A percentile compares a stretch with the other conserved stretches of the same genome.
Conservation (phyloP, 2,329 filamentous ascomycete genomes). For the Exophiala sideris region DNA sequence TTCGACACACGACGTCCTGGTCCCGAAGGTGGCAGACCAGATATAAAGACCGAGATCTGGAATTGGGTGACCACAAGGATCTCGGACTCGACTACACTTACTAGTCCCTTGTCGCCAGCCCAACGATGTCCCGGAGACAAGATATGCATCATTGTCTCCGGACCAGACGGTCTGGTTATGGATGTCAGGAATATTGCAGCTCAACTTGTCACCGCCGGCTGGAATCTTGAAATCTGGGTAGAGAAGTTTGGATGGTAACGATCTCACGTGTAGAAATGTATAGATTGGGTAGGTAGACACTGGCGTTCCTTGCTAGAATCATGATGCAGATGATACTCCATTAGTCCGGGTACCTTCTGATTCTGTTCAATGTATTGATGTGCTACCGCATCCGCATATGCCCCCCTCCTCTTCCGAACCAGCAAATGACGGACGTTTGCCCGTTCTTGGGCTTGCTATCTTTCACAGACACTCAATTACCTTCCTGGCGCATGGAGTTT, state of each 20-base stretch:
- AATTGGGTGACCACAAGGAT: constrained; percentile 41
- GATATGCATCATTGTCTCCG: constrained; percentile 57
- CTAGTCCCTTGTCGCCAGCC: not conserved
- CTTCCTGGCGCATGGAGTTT: too few relatives aligned
- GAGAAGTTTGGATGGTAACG: constrained; percentile 67
- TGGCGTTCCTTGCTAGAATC: too few relatives aligned
- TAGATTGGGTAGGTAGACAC: too few relatives aligned
- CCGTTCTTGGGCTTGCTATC: too few relatives aligned
- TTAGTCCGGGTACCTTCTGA: too few relatives aligned
- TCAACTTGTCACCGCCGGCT: constrained; percentile 46
- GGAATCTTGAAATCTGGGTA: constrained; percentile 52
- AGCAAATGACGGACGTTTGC: too few relatives aligned
- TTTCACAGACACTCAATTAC: too few relatives aligned
- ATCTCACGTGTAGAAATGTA: too few relatives aligned
- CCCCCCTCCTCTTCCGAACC: too few relatives aligned
- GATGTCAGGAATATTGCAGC: constrained; percentile 59
- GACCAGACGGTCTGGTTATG: constrained; percentile 61
- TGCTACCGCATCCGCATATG: too few relatives aligned
- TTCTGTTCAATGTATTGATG: too few relatives aligned
- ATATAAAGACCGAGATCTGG: constrained; percentile 25
- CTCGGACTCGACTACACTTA: constrained; percentile 11
- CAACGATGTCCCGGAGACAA: constrained; percentile 19
- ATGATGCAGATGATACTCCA: too few relatives aligned
- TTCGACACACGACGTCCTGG: constrained; percentile 23
- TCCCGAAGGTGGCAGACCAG: constrained; percentile 20